A percentile compares a stretch with the other conserved stretches of the same genome.
Evolutionary conservation across 176 grass and related monocot genomes (phyloP).

Genomic region (Chrysopogon serrulatus): DNA sequence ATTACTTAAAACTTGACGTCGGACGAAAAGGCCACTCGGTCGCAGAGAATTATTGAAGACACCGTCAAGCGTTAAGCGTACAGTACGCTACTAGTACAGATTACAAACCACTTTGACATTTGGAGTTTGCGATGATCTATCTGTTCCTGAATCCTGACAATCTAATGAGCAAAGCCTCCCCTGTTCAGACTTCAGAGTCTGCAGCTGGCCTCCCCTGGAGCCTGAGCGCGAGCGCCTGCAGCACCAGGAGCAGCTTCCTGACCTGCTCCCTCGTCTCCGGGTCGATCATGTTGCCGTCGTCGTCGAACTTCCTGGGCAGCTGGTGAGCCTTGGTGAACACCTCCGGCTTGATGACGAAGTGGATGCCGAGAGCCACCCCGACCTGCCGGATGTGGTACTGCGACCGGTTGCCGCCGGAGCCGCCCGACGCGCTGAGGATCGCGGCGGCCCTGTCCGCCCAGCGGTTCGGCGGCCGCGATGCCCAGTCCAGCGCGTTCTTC

Average conservation of each 20-base stretch:
- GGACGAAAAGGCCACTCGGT: too few species aligned
- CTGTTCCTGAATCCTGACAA: too few species aligned
- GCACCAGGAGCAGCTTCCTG: constrained; percentile 45
- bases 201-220: constrained; percentile 24
- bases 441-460: constrained; percentile 63
- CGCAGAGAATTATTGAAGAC: too few species aligned
- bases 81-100: too few species aligned
- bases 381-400: constrained; percentile 80
- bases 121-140: neutral
- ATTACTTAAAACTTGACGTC: too few species aligned
- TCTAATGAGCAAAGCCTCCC: too few species aligned
- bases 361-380: constrained; percentile 62
- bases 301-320: constrained; percentile 50
- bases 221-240: constrained; percentile 56
- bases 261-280: constrained; percentile 42
- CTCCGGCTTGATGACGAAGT: constrained; percentile 90
- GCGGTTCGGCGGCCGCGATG: constrained; percentile 56
- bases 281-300: constrained; percentile 56
- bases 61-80: too few species aligned
- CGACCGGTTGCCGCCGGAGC: constrained; percentile 52
- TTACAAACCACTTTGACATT: neutral
- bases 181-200: neutral
- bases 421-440: constrained; percentile 57
- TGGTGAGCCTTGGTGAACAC: constrained; percentile 45
- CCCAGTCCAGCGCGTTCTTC: constrained; percentile 93